A percentile compares a stretch with the other conserved stretches of the same genome.
phyloP scores from a whole-genome alignment of 2,329 filamentous ascomycete species.

The Sordariomycetes sp. region DNA sequence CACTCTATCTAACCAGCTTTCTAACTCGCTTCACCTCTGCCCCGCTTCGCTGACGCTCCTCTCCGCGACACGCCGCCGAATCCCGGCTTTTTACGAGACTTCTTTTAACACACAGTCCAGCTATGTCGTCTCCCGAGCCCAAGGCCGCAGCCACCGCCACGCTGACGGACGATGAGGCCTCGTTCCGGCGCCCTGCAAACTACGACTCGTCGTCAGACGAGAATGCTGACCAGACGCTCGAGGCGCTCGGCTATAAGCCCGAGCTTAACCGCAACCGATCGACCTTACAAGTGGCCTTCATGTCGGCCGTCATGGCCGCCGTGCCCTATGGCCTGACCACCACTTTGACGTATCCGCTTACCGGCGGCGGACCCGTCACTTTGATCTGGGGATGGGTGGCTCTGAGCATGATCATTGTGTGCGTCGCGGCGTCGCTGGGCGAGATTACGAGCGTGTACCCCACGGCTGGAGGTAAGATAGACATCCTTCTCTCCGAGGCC shows the following conservation, averaged over 20 bases:
- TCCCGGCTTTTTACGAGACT: background rate
- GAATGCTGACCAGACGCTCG: slow-evolving; percentile 48
- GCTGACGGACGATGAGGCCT: background rate
- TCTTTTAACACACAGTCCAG: background rate
- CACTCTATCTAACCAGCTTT: background rate
- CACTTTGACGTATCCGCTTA: slow-evolving; percentile 53
- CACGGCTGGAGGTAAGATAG: slow-evolving; percentile 53
- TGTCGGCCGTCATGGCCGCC: slow-evolving; percentile 63
- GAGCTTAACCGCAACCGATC: slow-evolving; percentile 52
- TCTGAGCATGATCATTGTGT: slow-evolving; percentile 55
- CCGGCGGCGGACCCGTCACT: slow-evolving; percentile 52
- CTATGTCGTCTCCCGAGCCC: background rate
- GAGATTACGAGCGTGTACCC: slow-evolving; percentile 68
- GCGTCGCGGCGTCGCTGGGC: slow-evolving; percentile 56
- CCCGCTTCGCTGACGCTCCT: background rate
- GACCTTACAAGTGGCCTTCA: slow-evolving; percentile 58
- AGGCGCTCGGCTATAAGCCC: slow-evolving; percentile 52
- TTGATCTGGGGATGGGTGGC: slow-evolving; percentile 63
- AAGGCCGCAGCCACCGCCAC: background rate
- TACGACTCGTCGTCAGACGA: slow-evolving; percentile 11
- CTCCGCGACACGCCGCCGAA: background rate
- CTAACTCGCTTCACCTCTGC: background rate
- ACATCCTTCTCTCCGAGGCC: too few relatives aligned
- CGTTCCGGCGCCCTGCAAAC: background rate
- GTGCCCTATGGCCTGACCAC: slow-evolving; percentile 64